A percentile compares a stretch with the other conserved stretches of the same genome.
These are phyloP conservation scores for Scheffersomyces coipomensis DNA, from an alignment of 805 yeast genomes.

Conservation along the genomic window DNA sequence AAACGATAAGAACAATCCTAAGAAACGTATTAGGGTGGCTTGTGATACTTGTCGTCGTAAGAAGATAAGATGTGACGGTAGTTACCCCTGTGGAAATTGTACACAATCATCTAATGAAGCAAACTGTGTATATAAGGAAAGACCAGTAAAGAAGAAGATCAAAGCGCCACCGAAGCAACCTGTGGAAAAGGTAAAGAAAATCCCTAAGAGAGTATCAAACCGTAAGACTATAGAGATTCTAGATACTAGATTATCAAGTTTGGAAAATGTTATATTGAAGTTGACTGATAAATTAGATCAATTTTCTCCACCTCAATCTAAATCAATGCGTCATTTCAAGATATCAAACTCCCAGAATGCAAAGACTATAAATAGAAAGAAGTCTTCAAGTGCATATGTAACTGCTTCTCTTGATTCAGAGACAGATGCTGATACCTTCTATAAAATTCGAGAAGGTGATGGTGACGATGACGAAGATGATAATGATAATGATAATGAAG, in stretches of 20 bases:
- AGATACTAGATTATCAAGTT: conserved; percentile 16
- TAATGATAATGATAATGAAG: not conserved
- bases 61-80: conserved; percentile 34
- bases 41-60: conserved; percentile 32
- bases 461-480: not conserved
- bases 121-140: conserved; percentile 23
- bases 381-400: too few relatives aligned
- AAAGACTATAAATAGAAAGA: too few relatives aligned
- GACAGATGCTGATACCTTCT: too few relatives aligned
- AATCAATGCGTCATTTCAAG: too few relatives aligned
- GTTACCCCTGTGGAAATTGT: conserved; percentile 28
- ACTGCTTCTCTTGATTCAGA: not conserved
- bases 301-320: too few relatives aligned
- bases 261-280: conserved; percentile 19
- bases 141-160: conserved; percentile 7
- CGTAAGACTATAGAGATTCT: conserved; percentile 12
- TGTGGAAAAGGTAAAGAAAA: conserved; percentile 3
- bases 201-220: conserved; percentile 5
- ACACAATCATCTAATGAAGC: conserved; percentile 13
- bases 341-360: too few relatives aligned
- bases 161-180: conserved; percentile 1
- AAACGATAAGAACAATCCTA: not conserved
- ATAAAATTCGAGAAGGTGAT: too few relatives aligned
- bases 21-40: conserved; percentile 24
- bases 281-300: conserved; percentile 19